Evolutionary conservation across 2,329 filamentous ascomycete genomes (phyloP), one percentile per base, ranked within the genome.

Genomic region (Cercospora citrullina): DNA sequence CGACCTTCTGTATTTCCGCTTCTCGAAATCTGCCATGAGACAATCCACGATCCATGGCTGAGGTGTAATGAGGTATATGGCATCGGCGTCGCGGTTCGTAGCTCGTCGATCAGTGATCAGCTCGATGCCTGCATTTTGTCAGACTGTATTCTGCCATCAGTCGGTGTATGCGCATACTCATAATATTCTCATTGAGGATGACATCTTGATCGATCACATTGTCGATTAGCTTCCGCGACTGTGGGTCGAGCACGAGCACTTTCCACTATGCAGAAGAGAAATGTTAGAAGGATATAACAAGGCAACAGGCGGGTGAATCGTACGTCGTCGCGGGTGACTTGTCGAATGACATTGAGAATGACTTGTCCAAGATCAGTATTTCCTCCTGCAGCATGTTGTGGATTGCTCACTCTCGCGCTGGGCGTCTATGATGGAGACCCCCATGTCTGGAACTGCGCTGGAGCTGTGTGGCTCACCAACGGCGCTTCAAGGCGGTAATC

Each of bases 171-270:
- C 33, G 60, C 90, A 78, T 86, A 97, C 94, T 97, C 73, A 94
- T 94, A 80, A 99, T 92, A 79, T 97, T 97, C 81, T 93, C 89
- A 79, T 96, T 96, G 81, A 99, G 90, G 73, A 99, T 96, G 77
- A 97, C 93, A 87, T 99, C 94, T 84, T 97, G 91, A 76, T 93
- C 94, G 78, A 94, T 88, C 58, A 92, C 91, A 84, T 94, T 96
- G 81, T 96, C 90, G 75, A 99, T 86, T 75, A 99, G 87, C 80
- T 91, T 94, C 79, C 90, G 90, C 78, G 92, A 94, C 66, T 84
- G 86, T 73, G 92, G 89, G 81, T 99, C 95, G 75, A 97, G 85
- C 63, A 99, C 90, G 74, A 99, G 84, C 73, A 97, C 92, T 87
- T 98, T 99, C 95, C 95, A 99, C 93, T 97, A 73, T 18, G 62